These are phyloP conservation scores for Pseudognaphalium luteoalbum DNA, from an alignment of 129 eudicot species.

Conservation along the genomic window DNA sequence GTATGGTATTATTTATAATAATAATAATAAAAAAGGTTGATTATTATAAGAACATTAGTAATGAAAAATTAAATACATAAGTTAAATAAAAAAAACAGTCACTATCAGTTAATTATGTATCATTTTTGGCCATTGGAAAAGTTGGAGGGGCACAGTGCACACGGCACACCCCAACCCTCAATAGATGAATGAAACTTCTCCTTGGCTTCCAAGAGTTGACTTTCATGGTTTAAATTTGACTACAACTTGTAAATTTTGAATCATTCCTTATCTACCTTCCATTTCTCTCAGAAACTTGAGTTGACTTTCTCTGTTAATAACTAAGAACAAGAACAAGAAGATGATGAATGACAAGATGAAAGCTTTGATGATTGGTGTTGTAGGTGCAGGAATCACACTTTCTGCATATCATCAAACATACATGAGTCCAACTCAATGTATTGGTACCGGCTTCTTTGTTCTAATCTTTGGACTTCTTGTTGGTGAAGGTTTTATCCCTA, in stretches of 20 bases:
- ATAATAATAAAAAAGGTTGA: too few species aligned
- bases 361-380: slow-evolving; percentile 67
- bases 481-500: slow-evolving; percentile 82
- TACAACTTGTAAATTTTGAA: slow-evolving; percentile 20
- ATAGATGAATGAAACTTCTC: slow-evolving; percentile 21
- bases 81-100: background rate
- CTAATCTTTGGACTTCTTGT: slow-evolving; percentile 72
- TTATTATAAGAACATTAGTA: background rate
- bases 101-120: background rate
- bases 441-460: slow-evolving; percentile 62
- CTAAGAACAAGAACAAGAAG: slow-evolving; percentile 13
- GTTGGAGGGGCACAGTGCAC: slow-evolving; percentile 25
- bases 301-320: slow-evolving; percentile 27
- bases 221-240: slow-evolving; percentile 26
- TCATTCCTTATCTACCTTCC: slow-evolving; percentile 15
- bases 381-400: slow-evolving; percentile 81
- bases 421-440: slow-evolving; percentile 65
- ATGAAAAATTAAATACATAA: background rate
- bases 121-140: slow-evolving; percentile 34
- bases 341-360: slow-evolving; percentile 65
- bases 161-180: slow-evolving; percentile 19
- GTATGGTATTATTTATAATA: too few species aligned
- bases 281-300: slow-evolving; percentile 21
- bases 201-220: slow-evolving; percentile 40
- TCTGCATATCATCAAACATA: slow-evolving; percentile 77